Evolutionary conservation across 805 yeast genomes (phyloP).

Genomic region (Suhomyces sp.): DNA sequence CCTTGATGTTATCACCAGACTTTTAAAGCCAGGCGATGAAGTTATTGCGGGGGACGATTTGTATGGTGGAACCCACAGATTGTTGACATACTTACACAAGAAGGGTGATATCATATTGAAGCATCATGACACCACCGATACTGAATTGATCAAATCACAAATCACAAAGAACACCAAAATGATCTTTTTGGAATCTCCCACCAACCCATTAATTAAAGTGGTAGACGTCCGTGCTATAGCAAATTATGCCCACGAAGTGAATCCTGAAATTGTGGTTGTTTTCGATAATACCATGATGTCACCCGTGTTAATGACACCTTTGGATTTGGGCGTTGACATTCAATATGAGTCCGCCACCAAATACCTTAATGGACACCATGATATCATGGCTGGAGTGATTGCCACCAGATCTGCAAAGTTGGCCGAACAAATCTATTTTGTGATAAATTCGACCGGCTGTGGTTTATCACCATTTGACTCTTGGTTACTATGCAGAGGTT

Average conservation of each 20-base stretch:
- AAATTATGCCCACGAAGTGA: conserved; percentile 59
- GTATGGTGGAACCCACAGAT: conserved; percentile 90
- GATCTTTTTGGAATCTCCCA: conserved; percentile 87
- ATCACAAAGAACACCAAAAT: conserved; percentile 60
- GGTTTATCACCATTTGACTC: conserved; percentile 91
- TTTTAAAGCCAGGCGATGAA: conserved; percentile 79
- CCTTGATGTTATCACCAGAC: conserved; percentile 75
- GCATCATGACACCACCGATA: conserved; percentile 80
- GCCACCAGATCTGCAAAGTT: conserved; percentile 64
- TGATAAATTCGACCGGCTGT: conserved; percentile 86
- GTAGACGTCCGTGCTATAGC: conserved; percentile 73
- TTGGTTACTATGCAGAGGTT: conserved; percentile 85
- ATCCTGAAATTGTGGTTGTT: conserved; percentile 69
- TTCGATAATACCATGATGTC: conserved; percentile 98
- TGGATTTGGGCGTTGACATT: conserved; percentile 83
- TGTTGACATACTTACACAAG: conserved; percentile 66
- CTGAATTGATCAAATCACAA: conserved; percentile 55
- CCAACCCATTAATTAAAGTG: conserved; percentile 88
- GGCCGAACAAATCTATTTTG: conserved; percentile 68
- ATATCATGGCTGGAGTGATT: conserved; percentile 91
- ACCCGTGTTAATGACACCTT: conserved; percentile 79
- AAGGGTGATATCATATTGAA: conserved; percentile 63
- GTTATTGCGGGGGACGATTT: conserved; percentile 93
- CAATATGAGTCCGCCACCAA: conserved; percentile 94
- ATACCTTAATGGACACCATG: conserved; percentile 92